Conservation (phyloP, 441 rosid genomes). For the Gossypium trilobum region DNA sequence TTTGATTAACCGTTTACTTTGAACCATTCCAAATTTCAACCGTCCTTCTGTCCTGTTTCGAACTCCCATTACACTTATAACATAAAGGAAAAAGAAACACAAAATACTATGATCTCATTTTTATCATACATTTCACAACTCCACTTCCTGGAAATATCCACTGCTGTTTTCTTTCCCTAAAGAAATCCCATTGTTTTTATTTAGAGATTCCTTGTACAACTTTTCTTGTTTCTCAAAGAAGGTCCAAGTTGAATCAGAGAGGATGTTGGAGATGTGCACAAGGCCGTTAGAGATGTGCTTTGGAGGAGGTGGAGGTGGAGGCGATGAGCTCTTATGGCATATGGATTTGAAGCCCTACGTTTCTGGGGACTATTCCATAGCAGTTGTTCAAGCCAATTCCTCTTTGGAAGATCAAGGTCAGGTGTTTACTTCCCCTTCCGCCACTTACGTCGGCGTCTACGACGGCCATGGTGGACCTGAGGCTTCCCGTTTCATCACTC, state of each 20-base stretch:
- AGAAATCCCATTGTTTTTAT: neutral
- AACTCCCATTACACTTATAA: conserved; percentile 9
- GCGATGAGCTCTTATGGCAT: conserved; percentile 44
- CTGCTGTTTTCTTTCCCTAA: neutral
- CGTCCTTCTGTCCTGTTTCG: neutral
- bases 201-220: neutral
- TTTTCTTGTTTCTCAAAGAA: neutral
- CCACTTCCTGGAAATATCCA: neutral
- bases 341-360: conserved; percentile 41
- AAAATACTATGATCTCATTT: no score
- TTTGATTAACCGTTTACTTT: conserved; percentile 27
- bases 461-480: conserved; percentile 69
- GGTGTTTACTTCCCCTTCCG: conserved; percentile 48
- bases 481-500: conserved; percentile 46
- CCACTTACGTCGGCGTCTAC: conserved; percentile 56
- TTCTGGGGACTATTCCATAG: conserved; percentile 49
- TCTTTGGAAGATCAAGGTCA: conserved; percentile 55
- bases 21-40: conserved; percentile 18
- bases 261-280: conserved; percentile 29
- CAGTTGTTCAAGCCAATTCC: conserved; percentile 55
- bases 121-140: neutral
- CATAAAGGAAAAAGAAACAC: neutral
- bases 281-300: conserved; percentile 37
- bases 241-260: neutral
- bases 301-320: conserved; percentile 22